phyloP scores from a whole-genome alignment of 108 stramenopile genomes.

The Epithemia pelagica region DNA sequence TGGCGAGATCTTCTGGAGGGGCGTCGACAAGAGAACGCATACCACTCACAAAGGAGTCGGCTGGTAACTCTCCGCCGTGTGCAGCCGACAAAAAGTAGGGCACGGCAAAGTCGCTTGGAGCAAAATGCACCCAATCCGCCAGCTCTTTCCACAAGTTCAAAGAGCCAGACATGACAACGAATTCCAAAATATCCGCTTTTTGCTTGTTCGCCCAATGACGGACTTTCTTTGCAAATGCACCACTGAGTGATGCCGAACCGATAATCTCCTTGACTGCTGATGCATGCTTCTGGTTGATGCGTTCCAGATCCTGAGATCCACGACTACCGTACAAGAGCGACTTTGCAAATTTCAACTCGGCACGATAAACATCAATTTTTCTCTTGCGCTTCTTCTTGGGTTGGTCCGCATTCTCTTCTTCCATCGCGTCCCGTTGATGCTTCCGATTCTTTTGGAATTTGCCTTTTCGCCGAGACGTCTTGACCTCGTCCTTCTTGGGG shows the following conservation, averaged over 20 bases:
- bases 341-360: not conserved
- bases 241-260: constrained; percentile 17
- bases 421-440: not conserved
- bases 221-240: constrained; percentile 17
- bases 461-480: not conserved
- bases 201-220: constrained; percentile 12
- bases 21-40: not conserved
- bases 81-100: constrained; percentile 18
- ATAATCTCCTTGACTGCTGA: constrained; percentile 10
- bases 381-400: constrained; percentile 1
- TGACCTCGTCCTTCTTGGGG: not conserved
- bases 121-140: constrained; percentile 23
- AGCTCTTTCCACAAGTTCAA: constrained; percentile 9
- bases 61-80: constrained; percentile 5
- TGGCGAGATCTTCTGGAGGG: not conserved
- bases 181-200: constrained; percentile 14
- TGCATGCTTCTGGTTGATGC: not conserved
- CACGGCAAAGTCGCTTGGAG: constrained; percentile 17
- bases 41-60: constrained; percentile 9
- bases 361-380: constrained; percentile 6
- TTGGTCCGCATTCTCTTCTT: not conserved
- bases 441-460: not conserved
- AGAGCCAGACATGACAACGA: constrained; percentile 14
- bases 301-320: not conserved
- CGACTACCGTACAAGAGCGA: not conserved